Percentiles rank a stretch among this genome's conserved stretches.
phyloP scores from a whole-genome alignment of 768 basidiomycete species.

The Lactarius deliciosus region DNA sequence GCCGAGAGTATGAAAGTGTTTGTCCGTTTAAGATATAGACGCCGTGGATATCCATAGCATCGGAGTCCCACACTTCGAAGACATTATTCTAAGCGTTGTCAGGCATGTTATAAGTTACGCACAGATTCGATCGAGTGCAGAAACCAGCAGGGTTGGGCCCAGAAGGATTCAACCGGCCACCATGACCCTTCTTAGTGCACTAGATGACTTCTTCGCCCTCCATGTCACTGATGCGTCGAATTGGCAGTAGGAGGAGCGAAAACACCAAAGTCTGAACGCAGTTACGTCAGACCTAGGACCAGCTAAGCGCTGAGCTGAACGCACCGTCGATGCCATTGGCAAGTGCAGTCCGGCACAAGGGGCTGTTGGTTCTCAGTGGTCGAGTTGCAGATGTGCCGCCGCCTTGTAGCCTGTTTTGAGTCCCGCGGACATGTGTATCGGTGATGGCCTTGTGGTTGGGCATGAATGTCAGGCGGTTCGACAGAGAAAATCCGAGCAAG shows the following conservation, averaged over 20 bases:
- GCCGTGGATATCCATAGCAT: too few species aligned
- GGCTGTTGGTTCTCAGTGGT: constrained; percentile 63
- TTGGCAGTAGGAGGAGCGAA: constrained; percentile 56
- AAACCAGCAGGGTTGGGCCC: too few species aligned
- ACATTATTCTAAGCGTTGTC: too few species aligned
- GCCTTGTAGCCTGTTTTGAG: constrained; percentile 57
- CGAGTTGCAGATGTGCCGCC: constrained; percentile 53
- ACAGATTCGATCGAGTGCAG: too few species aligned
- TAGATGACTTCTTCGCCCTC: constrained; percentile 75
- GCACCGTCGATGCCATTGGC: constrained; percentile 55
- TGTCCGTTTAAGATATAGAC: too few species aligned
- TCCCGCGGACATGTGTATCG: constrained; percentile 47
- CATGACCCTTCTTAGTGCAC: constrained; percentile 68
- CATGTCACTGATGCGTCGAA: constrained; percentile 56
- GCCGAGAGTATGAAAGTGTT: too few species aligned
- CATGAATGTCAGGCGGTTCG: too few species aligned
- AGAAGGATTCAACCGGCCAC: too few species aligned
- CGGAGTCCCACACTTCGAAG: too few species aligned
- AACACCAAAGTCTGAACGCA: constrained; percentile 63
- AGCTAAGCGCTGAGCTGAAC: constrained; percentile 11
- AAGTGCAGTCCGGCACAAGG: constrained; percentile 67
- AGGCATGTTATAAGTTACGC: too few species aligned
- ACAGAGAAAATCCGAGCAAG: too few species aligned
- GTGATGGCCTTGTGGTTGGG: constrained; percentile 44
- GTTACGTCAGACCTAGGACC: not conserved